Base-by-base conservation (phyloP, 2,329 filamentous ascomycete species). In the Leptoxyphium fumago region DNA sequence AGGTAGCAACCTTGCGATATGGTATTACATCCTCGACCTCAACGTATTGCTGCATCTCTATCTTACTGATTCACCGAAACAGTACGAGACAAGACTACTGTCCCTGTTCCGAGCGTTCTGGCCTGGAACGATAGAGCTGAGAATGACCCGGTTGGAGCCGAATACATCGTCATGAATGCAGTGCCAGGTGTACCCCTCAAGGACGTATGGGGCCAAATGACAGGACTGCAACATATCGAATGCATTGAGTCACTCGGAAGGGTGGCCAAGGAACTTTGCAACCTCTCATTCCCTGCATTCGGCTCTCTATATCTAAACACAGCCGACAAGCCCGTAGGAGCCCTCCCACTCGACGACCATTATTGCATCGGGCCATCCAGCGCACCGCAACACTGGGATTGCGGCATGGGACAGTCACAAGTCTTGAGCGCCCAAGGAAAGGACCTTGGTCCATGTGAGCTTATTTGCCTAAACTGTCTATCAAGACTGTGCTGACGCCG, bases 1-100 rank as follows among this genome's bases (percentile, higher is more conserved):
- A 70, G 52, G 64, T 70, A 49, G 67, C 68, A 26, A 70, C 66
- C 1, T 64, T 70, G 40, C 51, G 38, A 34, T 48, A 44, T 43
- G 34, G 43, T 50, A 38, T n/a, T n/a, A n/a, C n/a, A n/a, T n/a
- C n/a, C n/a, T n/a, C n/a, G n/a, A n/a, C n/a, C n/a, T n/a, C n/a
- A n/a, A n/a, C n/a, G n/a, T n/a, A n/a, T n/a, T n/a, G n/a, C n/a
- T n/a, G n/a, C n/a, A n/a, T n/a, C n/a, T n/a, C n/a, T n/a, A n/a
- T n/a, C n/a, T n/a, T n/a, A n/a, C n/a, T n/a, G n/a, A n/a, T n/a
- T n/a, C n/a, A n/a, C n/a, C n/a, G n/a, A n/a, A n/a, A n/a, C n/a
- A n/a, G n/a, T n/a, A n/a, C n/a, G n/a, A n/a, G n/a, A n/a, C n/a
- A n/a, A n/a, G n/a, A n/a, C n/a, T 64, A 9, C 45, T 9, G 58